phyloP scores from a whole-genome alignment of 2,329 filamentous ascomycete species.

The Pseudocercospora vitis region DNA sequence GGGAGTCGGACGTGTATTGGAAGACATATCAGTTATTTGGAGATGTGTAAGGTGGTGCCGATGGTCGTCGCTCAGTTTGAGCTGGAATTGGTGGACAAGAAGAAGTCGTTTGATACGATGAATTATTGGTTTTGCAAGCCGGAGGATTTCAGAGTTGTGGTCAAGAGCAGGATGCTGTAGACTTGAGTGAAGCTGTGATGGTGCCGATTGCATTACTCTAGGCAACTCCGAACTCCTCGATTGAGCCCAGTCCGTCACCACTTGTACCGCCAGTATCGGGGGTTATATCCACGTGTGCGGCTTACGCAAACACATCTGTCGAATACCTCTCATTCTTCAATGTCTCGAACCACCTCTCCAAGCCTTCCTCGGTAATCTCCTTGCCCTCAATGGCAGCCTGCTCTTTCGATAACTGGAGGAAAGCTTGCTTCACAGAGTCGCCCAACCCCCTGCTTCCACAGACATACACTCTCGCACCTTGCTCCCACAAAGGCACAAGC shows the following conservation, averaged over 20 bases:
- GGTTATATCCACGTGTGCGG: too few species aligned
- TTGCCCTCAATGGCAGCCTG: slow-evolving; percentile 31
- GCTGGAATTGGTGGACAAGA: slow-evolving; percentile 14
- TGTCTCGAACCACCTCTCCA: slow-evolving; percentile 31
- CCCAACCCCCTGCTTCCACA: slow-evolving; percentile 59
- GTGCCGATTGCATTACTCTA: too few species aligned
- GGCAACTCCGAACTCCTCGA: too few species aligned
- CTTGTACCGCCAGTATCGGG: too few species aligned
- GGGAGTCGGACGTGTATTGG: slow-evolving; percentile 42
- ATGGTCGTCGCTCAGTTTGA: slow-evolving; percentile 33
- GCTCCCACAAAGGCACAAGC: slow-evolving; percentile 48
- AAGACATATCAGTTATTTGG: slow-evolving; percentile 32
- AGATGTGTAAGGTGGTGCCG: slow-evolving; percentile 38
- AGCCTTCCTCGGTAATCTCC: slow-evolving; percentile 40
- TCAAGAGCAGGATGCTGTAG: slow-evolving; percentile 3
- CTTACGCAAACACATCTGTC: slow-evolving; percentile 30
- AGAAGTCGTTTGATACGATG: slow-evolving; percentile 13
- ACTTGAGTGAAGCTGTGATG: background rate
- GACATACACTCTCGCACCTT: slow-evolving; percentile 61
- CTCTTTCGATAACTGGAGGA: slow-evolving; percentile 44
- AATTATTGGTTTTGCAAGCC: slow-evolving; percentile 25
- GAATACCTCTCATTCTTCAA: slow-evolving; percentile 31
- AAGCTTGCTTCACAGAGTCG: slow-evolving; percentile 45
- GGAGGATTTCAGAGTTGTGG: slow-evolving; percentile 20
- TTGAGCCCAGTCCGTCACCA: too few species aligned